A percentile compares a stretch with the other conserved stretches of the same genome.
Conservation (phyloP, 345 rosid species). For the Luvunga scandens region DNA sequence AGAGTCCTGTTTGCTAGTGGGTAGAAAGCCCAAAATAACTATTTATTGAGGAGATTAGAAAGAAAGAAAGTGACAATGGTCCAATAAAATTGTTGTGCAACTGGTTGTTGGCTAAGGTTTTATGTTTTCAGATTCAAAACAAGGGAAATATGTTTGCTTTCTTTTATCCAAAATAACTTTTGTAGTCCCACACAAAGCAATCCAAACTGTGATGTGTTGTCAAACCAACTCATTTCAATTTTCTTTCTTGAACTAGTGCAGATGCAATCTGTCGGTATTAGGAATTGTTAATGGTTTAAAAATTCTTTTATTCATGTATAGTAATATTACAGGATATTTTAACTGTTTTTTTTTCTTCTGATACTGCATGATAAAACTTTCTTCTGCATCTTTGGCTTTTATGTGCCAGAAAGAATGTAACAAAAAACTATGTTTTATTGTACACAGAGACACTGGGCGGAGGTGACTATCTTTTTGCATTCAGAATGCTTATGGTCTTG, state of each 20-base stretch:
- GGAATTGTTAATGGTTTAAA: not conserved
- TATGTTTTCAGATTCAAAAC: not conserved
- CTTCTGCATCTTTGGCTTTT: conserved; percentile 5
- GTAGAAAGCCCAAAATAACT: not conserved
- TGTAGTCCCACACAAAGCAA: not conserved
- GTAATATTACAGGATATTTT: not conserved
- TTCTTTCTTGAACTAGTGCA: not conserved
- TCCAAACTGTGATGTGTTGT: not conserved
- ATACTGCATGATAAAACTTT: not conserved
- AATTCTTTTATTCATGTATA: not conserved
- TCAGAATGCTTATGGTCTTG: conserved; percentile 95
- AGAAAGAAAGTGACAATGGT: not conserved
- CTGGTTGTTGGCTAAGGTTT: not conserved
- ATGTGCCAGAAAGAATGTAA: not conserved
- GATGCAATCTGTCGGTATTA: not conserved
- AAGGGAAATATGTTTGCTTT: not conserved
- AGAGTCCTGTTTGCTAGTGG: not conserved
- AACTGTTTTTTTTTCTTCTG: not conserved
- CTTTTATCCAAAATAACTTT: not conserved
- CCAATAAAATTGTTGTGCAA: too few relatives aligned
- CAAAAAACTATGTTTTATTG: not conserved
- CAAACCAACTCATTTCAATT: not conserved
- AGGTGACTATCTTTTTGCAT: conserved; percentile 94
- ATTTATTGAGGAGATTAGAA: not conserved
- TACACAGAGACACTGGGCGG: conserved; percentile 85